A percentile compares a stretch with the other conserved stretches of the same genome.
phyloP scores from a whole-genome alignment of 306 rosid species.

The Fragaria ananassa region DNA sequence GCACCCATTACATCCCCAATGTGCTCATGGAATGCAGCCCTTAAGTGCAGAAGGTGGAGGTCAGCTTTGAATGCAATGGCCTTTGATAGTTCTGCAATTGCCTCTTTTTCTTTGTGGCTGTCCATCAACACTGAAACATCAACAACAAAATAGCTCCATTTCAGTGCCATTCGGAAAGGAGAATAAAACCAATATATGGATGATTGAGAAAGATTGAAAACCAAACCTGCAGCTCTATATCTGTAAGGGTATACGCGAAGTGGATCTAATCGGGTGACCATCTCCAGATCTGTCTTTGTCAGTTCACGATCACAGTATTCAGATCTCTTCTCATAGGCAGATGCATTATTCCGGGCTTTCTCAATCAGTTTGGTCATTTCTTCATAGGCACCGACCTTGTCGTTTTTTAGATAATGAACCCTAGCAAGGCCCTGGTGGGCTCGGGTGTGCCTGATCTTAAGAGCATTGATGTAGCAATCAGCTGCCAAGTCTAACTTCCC shows the following conservation, averaged over 20 bases:
- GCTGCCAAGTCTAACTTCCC: conserved; percentile 69
- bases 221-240: conserved; percentile 95
- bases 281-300: conserved; percentile 72
- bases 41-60: conserved; percentile 81
- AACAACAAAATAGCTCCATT: conserved; percentile 4
- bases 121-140: conserved; percentile 78
- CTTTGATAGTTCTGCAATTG: conserved; percentile 75
- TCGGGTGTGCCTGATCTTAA: conserved; percentile 79
- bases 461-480: conserved; percentile 87
- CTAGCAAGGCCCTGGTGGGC: conserved; percentile 98
- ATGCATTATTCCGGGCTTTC: conserved; percentile 64
- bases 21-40: conserved; percentile 95
- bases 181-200: background rate
- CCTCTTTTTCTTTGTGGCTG: conserved; percentile 69
- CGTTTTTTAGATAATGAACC: conserved; percentile 67
- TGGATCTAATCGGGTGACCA: conserved; percentile 81
- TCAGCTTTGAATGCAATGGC: conserved; percentile 92
- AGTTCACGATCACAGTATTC: conserved; percentile 86
- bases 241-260: conserved; percentile 90
- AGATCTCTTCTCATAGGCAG: conserved; percentile 90
- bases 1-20: conserved; percentile 70
- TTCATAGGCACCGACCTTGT: conserved; percentile 65
- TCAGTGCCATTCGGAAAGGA: conserved; percentile 4
- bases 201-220: conserved; percentile 1
- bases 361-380: conserved; percentile 86